Evolutionary conservation across 2,329 filamentous ascomycete species (phyloP), one percentile per base, ranked within the genome.

Genomic region (Colletotrichum sp.): DNA sequence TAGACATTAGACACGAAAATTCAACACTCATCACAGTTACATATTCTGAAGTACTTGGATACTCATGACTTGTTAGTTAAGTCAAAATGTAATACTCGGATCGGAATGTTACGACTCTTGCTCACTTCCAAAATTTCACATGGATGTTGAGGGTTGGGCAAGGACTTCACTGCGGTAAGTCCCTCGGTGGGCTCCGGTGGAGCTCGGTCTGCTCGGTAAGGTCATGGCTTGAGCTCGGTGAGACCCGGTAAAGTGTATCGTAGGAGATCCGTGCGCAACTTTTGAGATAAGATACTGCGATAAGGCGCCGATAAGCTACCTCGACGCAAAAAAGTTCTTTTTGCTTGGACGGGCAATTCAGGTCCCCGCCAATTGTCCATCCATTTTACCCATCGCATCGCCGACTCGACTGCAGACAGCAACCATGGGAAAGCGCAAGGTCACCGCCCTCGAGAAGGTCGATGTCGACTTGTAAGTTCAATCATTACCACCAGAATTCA

Each of bases 391-490:
- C 44, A 13, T 22, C n/a, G 12, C 64, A 34, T 29, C 55, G 44
- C 44, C 30, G 27, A 19, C 64, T 25, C 32, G 34, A 69, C 44
- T 59, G 22, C 72, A 63, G 44, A 49, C 5, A 49, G 67, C 39
- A 73, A 85, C 77, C 61, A 97, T 95, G 92, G 95, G 92, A 76
- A 98, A 98, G 87, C 91, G 96, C 85, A 98, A 97, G 88, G 91
- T 98, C 75, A 95, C 95, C 72, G 96, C 96, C 77, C 92, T 98
- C 85, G 96, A 98, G 87, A 98, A 98, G 90, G 93, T 98, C 80
- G 96, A 98, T 83, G 96, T 96, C 39, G 95, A 98, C 86, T 89
- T 98, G 90, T 94, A 84, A 78, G 92, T 83, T n/a, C 8, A 22
- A 15, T 52, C 29, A 4, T 1, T 3, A 62, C 25, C 15, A 79